These are phyloP conservation scores for Cercospora sp. DNA, from an alignment of 2,329 filamentous ascomycete genomes.

Conservation along the genomic window DNA sequence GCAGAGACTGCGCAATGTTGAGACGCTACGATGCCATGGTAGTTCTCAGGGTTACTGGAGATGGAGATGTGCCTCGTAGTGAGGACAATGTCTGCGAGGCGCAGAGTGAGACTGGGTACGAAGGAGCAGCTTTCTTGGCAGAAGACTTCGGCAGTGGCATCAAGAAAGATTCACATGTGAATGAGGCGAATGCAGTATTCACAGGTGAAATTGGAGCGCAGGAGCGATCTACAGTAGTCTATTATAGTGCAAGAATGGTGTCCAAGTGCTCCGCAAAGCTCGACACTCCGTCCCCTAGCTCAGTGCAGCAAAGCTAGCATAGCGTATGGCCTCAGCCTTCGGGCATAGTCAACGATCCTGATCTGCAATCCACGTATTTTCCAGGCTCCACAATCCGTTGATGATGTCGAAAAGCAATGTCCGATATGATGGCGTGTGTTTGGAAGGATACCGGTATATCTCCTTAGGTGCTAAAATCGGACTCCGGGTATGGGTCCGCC, in stretches of 20 bases:
- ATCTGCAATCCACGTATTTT: neutral
- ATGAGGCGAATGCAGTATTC: neutral
- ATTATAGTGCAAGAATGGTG: neutral
- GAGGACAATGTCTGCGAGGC: neutral
- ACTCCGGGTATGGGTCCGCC: neutral
- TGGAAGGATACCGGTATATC: constrained; percentile 5
- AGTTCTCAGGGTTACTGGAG: neutral
- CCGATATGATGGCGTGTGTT: constrained; percentile 10
- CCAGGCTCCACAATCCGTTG: neutral
- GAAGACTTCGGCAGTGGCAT: neutral
- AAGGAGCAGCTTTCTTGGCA: neutral
- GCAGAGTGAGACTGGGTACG: neutral
- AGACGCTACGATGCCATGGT: neutral
- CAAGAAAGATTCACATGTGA: neutral
- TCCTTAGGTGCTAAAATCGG: neutral
- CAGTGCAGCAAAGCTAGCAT: neutral
- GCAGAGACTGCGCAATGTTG: neutral
- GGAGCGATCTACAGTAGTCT: neutral
- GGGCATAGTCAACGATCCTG: neutral
- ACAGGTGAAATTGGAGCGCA: neutral
- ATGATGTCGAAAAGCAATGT: neutral
- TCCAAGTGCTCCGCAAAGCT: neutral
- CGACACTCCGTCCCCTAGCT: neutral
- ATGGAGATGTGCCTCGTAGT: neutral
- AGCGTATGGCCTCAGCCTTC: neutral